Evolutionary conservation across 805 yeast species (phyloP).

Genomic region (Zygoascus biomembranicola): DNA sequence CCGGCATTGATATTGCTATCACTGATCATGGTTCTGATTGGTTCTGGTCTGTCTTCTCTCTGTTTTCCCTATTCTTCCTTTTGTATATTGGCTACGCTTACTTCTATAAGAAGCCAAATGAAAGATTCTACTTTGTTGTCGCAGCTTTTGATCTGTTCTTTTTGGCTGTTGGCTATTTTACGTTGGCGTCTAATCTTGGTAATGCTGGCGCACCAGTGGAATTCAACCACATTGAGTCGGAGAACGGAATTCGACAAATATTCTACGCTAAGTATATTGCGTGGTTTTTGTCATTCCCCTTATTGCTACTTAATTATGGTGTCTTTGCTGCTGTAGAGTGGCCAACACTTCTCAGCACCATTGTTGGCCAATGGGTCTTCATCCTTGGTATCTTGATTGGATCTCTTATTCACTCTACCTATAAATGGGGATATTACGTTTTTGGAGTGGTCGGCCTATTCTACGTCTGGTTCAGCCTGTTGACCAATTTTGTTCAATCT

Average conservation of each 20-base stretch:
- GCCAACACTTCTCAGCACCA: slow-evolving; percentile 27
- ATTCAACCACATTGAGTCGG: slow-evolving; percentile 38
- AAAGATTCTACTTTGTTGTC: slow-evolving; percentile 31
- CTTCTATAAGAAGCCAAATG: slow-evolving; percentile 18
- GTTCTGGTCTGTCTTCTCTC: slow-evolving; percentile 55
- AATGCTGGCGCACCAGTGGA: slow-evolving; percentile 40
- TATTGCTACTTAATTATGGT: slow-evolving; percentile 30
- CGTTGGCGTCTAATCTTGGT: slow-evolving; percentile 53
- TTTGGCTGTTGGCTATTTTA: slow-evolving; percentile 43
- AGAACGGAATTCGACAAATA: slow-evolving; percentile 38
- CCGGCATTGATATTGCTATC: slow-evolving; percentile 40
- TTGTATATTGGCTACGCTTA: slow-evolving; percentile 22
- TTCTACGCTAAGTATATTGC: slow-evolving; percentile 50
- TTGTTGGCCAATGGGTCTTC: slow-evolving; percentile 36
- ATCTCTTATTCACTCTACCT: slow-evolving; percentile 42
- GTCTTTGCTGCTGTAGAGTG: slow-evolving; percentile 28
- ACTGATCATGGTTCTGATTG: slow-evolving; percentile 57
- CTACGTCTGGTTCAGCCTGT: slow-evolving; percentile 19
- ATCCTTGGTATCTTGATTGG: slow-evolving; percentile 52
- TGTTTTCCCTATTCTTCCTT: slow-evolving; percentile 36
- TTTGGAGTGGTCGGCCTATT: slow-evolving; percentile 42
- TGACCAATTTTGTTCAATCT: slow-evolving; percentile 13
- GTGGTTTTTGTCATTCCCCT: slow-evolving; percentile 50
- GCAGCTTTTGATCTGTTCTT: slow-evolving; percentile 37
- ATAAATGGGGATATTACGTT: slow-evolving; percentile 64